A percentile compares a stretch with the other conserved stretches of the same genome.
Evolutionary conservation across 2,329 filamentous ascomycete species (phyloP).

Genomic region (Massarina eburnea): DNA sequence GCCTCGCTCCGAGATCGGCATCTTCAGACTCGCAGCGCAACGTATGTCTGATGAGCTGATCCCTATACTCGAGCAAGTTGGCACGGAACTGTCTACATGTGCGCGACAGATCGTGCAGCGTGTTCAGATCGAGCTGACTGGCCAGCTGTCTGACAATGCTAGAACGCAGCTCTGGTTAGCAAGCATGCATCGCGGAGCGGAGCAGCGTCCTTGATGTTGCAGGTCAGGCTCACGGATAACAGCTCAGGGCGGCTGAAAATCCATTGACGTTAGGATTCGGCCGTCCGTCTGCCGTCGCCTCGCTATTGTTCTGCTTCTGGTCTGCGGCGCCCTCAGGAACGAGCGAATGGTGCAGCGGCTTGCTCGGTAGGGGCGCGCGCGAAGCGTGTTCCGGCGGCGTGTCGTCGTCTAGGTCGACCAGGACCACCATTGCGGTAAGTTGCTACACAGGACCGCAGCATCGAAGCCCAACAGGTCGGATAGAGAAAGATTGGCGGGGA

Average conservation of each 20-base stretch:
- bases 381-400: constrained; percentile 23
- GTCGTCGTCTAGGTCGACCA: constrained; percentile 48
- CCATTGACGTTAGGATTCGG: constrained; percentile 59
- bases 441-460: constrained; percentile 21
- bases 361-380: constrained; percentile 21
- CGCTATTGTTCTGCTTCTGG: constrained; percentile 9
- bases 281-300: constrained; percentile 30
- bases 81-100: constrained; percentile 79
- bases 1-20: constrained; percentile 55
- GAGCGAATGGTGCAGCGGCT: constrained; percentile 34
- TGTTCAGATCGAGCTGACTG: constrained; percentile 79
- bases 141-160: constrained; percentile 79
- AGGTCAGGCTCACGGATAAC: constrained; percentile 64
- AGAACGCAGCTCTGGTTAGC: constrained; percentile 35
- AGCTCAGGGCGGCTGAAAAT: constrained; percentile 64
- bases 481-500: constrained; percentile 6
- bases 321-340: constrained; percentile 10
- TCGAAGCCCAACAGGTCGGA: constrained; percentile 23
- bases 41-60: constrained; percentile 71
- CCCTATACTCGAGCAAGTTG: constrained; percentile 77
- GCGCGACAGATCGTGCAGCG: constrained; percentile 77
- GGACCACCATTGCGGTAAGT: constrained; percentile 44
- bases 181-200: constrained; percentile 20
- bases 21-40: constrained; percentile 78
- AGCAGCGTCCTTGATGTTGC: constrained; percentile 29